Percentiles rank a stretch among this genome's conserved stretches.
These are phyloP conservation scores for Panellus pusillus DNA, from an alignment of 768 basidiomycete species.

Conservation along the genomic window DNA sequence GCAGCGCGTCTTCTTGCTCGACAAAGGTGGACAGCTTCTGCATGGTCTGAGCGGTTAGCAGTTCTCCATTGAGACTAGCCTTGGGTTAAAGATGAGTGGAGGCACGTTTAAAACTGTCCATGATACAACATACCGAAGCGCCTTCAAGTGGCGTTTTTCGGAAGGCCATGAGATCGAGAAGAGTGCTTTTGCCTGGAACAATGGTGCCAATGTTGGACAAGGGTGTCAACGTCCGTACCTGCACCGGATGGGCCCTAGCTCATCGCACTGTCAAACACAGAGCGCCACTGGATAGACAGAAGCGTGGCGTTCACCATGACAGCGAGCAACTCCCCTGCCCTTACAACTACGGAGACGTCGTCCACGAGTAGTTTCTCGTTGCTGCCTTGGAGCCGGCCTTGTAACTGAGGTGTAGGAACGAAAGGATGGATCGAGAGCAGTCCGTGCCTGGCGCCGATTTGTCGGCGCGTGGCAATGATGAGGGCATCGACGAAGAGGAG, in stretches of 20 bases:
- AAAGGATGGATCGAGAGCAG: constrained; percentile 28
- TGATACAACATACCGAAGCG: constrained; percentile 25
- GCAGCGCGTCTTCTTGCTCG: constrained; percentile 60
- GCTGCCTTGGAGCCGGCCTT: constrained; percentile 26
- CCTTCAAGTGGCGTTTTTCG: constrained; percentile 33
- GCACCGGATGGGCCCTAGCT: constrained; percentile 46
- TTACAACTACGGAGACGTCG: constrained; percentile 39
- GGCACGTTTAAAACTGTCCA: background rate
- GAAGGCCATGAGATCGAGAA: constrained; percentile 46
- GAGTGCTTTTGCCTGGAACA: constrained; percentile 41
- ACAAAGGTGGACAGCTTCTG: constrained; percentile 49
- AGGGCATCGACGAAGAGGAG: too few species aligned
- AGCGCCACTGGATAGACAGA: background rate
- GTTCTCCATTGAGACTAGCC: constrained; percentile 34
- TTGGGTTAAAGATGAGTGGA: constrained; percentile 13
- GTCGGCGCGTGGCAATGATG: too few species aligned
- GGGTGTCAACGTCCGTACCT: constrained; percentile 26
- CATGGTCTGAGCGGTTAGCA: constrained; percentile 30
- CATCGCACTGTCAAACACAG: constrained; percentile 1
- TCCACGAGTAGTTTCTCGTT: constrained; percentile 35
- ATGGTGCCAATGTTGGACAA: background rate
- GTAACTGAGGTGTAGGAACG: constrained; percentile 36
- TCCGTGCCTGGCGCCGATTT: background rate
- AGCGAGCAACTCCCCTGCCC: constrained; percentile 41
- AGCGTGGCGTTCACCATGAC: constrained; percentile 36